Evolutionary conservation across 352 stramenopile species (phyloP).

Genomic region (Hyaloperonospora brassicae): DNA sequence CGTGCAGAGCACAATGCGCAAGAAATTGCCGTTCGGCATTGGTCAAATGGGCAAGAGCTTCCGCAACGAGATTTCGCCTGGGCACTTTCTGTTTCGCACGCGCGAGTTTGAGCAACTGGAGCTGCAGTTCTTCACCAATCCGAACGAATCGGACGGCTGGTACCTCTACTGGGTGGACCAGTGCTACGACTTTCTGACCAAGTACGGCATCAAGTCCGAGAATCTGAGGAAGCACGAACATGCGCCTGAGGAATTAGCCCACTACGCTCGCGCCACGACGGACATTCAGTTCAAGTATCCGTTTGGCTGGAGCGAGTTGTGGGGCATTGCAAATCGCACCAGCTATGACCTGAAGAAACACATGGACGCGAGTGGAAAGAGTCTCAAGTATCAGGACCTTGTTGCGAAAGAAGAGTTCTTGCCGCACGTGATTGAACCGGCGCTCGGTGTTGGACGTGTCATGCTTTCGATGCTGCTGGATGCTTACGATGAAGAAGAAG

Average conservation of each 20-base stretch:
- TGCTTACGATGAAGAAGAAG: slow-evolving; percentile 93
- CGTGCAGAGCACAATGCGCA: slow-evolving; percentile 85
- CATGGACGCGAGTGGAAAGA: slow-evolving; percentile 89
- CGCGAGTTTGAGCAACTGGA: slow-evolving; percentile 98
- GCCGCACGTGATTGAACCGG: slow-evolving; percentile 92
- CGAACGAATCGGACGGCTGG: slow-evolving; percentile 64
- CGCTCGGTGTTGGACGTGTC: slow-evolving; percentile 86
- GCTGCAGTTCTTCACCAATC: slow-evolving; percentile 79
- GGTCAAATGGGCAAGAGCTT: slow-evolving; percentile 98
- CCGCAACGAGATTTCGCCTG: slow-evolving; percentile 96
- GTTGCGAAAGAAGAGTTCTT: slow-evolving; percentile 84
- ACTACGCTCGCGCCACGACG: slow-evolving; percentile 94
- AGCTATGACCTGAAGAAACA: slow-evolving; percentile 96
- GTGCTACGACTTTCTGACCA: slow-evolving; percentile 85
- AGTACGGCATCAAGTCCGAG: slow-evolving; percentile 83
- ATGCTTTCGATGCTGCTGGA: slow-evolving; percentile 92
- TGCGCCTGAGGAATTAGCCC: slow-evolving; percentile 87
- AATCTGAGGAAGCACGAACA: slow-evolving; percentile 91
- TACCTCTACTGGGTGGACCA: slow-evolving; percentile 90
- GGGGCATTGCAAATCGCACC: slow-evolving; percentile 93
- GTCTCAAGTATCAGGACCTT: slow-evolving; percentile 58
- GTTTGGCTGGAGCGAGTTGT: slow-evolving; percentile 94
- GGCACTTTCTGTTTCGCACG: slow-evolving; percentile 96
- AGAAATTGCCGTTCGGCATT: slow-evolving; percentile 93
- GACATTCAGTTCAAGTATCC: slow-evolving; percentile 97